phyloP scores from a whole-genome alignment of 441 rosid genomes.

The Erysimum pusillum region DNA sequence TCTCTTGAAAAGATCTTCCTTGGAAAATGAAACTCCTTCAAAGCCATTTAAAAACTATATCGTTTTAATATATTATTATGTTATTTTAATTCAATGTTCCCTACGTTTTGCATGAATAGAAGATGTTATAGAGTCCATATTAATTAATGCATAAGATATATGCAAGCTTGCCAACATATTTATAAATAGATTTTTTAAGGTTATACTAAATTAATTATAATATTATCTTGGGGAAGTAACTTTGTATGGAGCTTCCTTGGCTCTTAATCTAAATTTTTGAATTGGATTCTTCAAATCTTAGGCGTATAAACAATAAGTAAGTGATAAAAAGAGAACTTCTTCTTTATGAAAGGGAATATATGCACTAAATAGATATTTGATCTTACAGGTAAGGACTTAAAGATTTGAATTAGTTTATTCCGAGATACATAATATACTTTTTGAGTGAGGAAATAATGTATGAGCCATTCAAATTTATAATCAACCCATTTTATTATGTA shows the following conservation, averaged over 20 bases:
- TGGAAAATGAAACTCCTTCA: constrained; percentile 48
- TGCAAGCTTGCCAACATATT: not conserved
- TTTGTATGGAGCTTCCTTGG: constrained; percentile 32
- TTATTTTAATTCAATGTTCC: constrained; percentile 18
- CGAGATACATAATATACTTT: constrained; percentile 39
- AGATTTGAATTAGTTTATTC: constrained; percentile 41
- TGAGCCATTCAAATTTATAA: constrained; percentile 9
- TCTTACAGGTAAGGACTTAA: constrained; percentile 47
- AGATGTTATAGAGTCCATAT: constrained; percentile 21
- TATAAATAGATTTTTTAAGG: constrained; percentile 7
- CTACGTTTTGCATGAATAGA: constrained; percentile 37
- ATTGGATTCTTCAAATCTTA: constrained; percentile 57
- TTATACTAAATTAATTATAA: not conserved
- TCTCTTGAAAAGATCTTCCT: constrained; percentile 45
- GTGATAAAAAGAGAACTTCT: constrained; percentile 50
- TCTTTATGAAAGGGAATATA: constrained; percentile 74
- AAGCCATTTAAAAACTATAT: constrained; percentile 31
- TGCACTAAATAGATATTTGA: constrained; percentile 53
- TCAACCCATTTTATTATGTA: not conserved
- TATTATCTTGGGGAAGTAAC: constrained; percentile 29
- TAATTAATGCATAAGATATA: not conserved
- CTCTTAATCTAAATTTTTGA: constrained; percentile 43
- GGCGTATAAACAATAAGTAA: constrained; percentile 48
- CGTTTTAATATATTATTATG: constrained; percentile 20
- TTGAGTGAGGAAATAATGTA: constrained; percentile 7